Base-by-base conservation (phyloP, 768 basidiomycete species). In the Calocybe cyanea region DNA sequence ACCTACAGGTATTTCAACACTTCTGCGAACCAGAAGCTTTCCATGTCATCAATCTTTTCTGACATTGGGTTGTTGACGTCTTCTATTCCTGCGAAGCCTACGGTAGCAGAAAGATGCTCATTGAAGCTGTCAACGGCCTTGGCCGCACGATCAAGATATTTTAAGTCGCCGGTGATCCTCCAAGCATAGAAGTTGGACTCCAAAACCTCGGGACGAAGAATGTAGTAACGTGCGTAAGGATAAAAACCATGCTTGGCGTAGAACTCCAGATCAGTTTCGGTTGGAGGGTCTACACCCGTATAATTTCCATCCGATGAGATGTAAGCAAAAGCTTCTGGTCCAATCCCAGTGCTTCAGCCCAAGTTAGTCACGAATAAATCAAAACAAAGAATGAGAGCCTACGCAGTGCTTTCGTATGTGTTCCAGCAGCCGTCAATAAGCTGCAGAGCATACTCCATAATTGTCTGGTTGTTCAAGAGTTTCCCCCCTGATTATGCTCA, bases 181-280 rank as follows among this genome's bases (percentile, higher is more conserved):
- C 76, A 88, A 0, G 85, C 86, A 49, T 87, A 84, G 68, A 87
- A 87, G 66, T 87, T 87, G 47, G 80, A 83, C 60, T 89, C 85
- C 13, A 87, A 72, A 17, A 87, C 83, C 62, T 87, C 85, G 0
- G 87, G 86, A 21, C 87, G 83, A 38, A 80, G 68, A 57, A 80
- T 73, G 53, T 87, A 88, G 55, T 71, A 67, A 17, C 67, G 48
- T 5, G 59, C 51, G 14, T 72, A 74, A 51, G 83, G 75, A 57
- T 82, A 87, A 61, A 77, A 86, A 2, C 84, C 86, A 50, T 86
- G 70, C 45, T 76, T n/a, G 13, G 77, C 42, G 64, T 81, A 78
- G 66, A 85, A 87, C 0, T 64, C 64, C 4, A 70, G 46, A 48
- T 79, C 73, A 21, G 51, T 65, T 2, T 55, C 54, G 6, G 57